phyloP scores from a whole-genome alignment of 1,284 basidiomycete genomes.

The Cryptococcus hybrid region DNA sequence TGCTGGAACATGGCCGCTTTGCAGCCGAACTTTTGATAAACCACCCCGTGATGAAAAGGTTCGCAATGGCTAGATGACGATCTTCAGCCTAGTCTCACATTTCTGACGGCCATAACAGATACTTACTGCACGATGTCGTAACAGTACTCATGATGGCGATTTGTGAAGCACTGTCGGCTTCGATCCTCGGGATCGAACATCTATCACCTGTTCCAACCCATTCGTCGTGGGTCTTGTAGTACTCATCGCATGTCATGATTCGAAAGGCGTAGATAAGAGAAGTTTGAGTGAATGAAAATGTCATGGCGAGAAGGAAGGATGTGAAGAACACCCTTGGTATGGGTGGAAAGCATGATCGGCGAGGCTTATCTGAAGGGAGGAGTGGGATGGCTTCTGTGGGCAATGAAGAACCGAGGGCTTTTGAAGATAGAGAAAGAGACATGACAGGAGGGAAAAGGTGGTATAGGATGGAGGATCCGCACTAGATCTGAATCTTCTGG shows the following conservation, averaged over 20 bases:
- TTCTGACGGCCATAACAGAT: not conserved
- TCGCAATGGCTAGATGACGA: conserved; percentile 30
- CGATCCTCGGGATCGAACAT: conserved; percentile 34
- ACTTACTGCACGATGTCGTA: conserved; percentile 34
- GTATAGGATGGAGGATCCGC: not conserved
- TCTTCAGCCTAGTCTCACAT: not conserved
- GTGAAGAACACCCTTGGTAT: conserved; percentile 37
- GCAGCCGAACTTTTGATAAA: conserved; percentile 38
- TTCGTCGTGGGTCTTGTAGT: conserved; percentile 31
- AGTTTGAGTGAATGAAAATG: conserved; percentile 44
- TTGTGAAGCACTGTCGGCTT: conserved; percentile 26
- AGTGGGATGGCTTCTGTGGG: not conserved
- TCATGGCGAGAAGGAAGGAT: conserved; percentile 32
- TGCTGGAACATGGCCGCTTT: conserved; percentile 46
- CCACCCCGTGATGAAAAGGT: conserved; percentile 44
- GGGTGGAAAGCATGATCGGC: conserved; percentile 19
- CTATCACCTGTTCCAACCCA: conserved; percentile 20
- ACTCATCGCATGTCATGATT: conserved; percentile 45
- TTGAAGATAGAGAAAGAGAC: not conserved
- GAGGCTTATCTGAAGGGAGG: not conserved
- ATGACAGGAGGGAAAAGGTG: not conserved
- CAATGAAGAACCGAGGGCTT: not conserved
- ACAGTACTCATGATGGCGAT: conserved; percentile 37
- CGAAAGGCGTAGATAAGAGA: conserved; percentile 45
- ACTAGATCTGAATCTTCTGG: no score